Base-by-base conservation (phyloP, 768 basidiomycete species). In the Kwoniella shandongensis region DNA sequence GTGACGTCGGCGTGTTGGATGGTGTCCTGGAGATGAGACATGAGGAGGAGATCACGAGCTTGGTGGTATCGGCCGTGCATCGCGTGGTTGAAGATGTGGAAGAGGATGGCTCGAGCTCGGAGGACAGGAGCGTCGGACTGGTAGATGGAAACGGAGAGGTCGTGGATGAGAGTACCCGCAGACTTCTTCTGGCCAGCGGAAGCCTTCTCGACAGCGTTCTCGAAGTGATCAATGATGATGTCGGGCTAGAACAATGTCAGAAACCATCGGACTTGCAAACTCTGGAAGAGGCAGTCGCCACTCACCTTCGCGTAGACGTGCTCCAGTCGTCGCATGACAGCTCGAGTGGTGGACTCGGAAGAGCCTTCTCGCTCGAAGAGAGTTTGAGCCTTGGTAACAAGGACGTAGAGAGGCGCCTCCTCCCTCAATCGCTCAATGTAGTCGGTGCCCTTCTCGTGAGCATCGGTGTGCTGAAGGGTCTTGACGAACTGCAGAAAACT, bases 11-110 rank as follows among this genome's bases (percentile, higher is more conserved):
- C 91, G 36, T 91, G 90, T 73, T 91, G 88, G 69, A 98, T 88
- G 0, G 91, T 89, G 76, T 97, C 93, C 77, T 98, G 94, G 47
- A 99, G 83, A 76, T 98, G 96, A 4, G 93, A 97, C 96, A 99
- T 98, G 59, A 99, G 81, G 35, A 99, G 79, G 89, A 98, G 93
- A 79, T 99, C 96, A 26, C 96, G 89, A 10, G 96, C 89, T 25
- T 89, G 91, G 80, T 96, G 84, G 80, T 91, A 99, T 72, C 94
- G 88, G 68, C 98, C 96, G 76, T 93, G 91, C 27, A 96, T 83
- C 25, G 94, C 96, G 72, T 92, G 86, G 77, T 97, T 93, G 77
- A 92, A 99, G 73, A 98, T 91, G 75, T 99, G 96, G 71, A 87
- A 88, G 50, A 99, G 85, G 86, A 99, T 94, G 7, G 96, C 94